Conservation (phyloP, 225 moss, liverwort and hornwort species). For the Rhytidiadelphus loreus region DNA sequence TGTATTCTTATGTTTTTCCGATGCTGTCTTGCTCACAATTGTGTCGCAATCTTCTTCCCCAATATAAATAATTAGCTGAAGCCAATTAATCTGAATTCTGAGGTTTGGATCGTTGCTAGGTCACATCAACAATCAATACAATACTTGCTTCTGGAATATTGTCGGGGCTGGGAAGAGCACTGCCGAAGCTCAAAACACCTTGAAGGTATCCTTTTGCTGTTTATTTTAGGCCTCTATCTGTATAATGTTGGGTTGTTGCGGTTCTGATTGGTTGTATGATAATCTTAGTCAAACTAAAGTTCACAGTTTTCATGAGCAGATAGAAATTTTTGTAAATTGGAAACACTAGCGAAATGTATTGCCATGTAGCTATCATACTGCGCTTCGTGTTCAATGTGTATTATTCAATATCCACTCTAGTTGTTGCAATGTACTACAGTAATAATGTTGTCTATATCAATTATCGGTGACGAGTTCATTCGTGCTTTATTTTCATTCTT, state of each 20-base stretch:
- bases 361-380: neutral
- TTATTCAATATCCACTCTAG: neutral
- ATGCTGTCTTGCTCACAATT: neutral
- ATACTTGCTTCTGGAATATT: slow-evolving; percentile 87
- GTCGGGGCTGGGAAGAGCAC: slow-evolving; percentile 54
- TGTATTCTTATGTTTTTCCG: neutral
- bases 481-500: neutral
- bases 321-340: neutral
- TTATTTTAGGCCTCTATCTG: neutral
- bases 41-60: neutral
- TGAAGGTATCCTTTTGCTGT: slow-evolving; percentile 38
- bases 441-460: neutral
- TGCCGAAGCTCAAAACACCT: slow-evolving; percentile 47
- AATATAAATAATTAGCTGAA: neutral
- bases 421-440: neutral
- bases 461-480: neutral
- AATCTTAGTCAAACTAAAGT: neutral
- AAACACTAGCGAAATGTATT: neutral
- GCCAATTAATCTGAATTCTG: neutral
- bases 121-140: slow-evolving; percentile 92
- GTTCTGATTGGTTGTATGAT: neutral
- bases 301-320: neutral
- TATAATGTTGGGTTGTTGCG: neutral
- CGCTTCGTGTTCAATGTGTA: neutral
- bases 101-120: slow-evolving; percentile 19